Evolutionary conservation across 2,329 filamentous ascomycete genomes (phyloP).

Genomic region (Arthrinium puccinioides): DNA sequence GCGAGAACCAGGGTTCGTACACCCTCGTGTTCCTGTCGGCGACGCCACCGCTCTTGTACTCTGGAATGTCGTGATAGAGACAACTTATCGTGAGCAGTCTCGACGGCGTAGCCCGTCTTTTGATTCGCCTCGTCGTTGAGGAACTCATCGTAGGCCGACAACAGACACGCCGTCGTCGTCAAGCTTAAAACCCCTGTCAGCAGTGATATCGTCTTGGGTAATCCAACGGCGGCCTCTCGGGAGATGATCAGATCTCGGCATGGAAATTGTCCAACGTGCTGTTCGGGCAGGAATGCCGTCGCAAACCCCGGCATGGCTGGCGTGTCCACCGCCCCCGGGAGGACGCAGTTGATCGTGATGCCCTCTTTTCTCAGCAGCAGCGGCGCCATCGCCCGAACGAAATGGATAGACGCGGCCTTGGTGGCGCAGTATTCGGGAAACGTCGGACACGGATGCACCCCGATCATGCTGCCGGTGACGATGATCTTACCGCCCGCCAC

Average conservation of each 20-base stretch:
- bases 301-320: conserved; percentile 8
- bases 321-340: conserved; percentile 7
- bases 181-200: not conserved
- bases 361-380: conserved; percentile 9
- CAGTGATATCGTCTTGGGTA: not conserved
- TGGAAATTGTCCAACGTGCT: too few relatives aligned
- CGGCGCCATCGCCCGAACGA: conserved; percentile 8
- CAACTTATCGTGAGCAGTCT: conserved; percentile 10
- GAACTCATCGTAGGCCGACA: conserved; percentile 10
- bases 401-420: conserved; percentile 8
- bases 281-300: too few relatives aligned
- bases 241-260: not conserved
- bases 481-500: conserved; percentile 8
- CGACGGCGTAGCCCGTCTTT: conserved; percentile 9
- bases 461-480: conserved; percentile 8
- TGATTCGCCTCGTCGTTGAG: conserved; percentile 8
- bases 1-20: conserved; percentile 14
- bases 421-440: conserved; percentile 8
- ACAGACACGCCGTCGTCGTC: conserved; percentile 6
- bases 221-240: too few relatives aligned
- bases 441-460: conserved; percentile 5
- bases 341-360: conserved; percentile 10
- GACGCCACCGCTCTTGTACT: conserved; percentile 9
- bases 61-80: conserved; percentile 6
- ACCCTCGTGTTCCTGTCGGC: conserved; percentile 8